Evolutionary conservation across 345 rosid genomes (phyloP), one percentile per base, ranked within the genome.

Genomic region (Arabidopsis thaliana): DNA sequence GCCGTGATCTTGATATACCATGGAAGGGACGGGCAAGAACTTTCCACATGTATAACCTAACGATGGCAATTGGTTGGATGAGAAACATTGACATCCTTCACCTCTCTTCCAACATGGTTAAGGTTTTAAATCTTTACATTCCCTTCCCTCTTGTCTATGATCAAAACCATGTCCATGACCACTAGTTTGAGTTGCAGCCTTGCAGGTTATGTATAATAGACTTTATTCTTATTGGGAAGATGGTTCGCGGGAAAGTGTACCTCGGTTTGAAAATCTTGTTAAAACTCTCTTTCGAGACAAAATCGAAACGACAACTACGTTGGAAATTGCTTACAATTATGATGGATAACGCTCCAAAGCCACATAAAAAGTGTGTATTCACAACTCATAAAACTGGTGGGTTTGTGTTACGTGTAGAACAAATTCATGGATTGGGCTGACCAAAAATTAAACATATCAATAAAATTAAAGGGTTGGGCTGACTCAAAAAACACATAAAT

Each of bases 301-400:
- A 59, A 40, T 2, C 16, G 10, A 1, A 23, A 5, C 25, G 2
- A 38, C 41, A 38, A 38, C 41, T 11, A n/a, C 32, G 64, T 22
- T 37, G 30, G 46, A 3, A 37, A 6, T 7, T 23, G 14, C 10
- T 60, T 11, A 20, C 16, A 8, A 11, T 9, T 58, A 1, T 58
- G 28, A 34, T 58, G 1, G 24, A 58, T 16, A 58, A 58, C 14
- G 41, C 62, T 34, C 62, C 62, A 58, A 58, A 16, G 25, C 62
- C 11, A 37, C 49, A 67, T 2, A 22, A 66, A 44, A 69, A 20
- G 44, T 69, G 65, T 69, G 74, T 13, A 22, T 45, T 56, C 42
- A 69, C 20, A 69, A 56, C 22, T 30, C 22, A 55, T 41, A 6
- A 41, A 55, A 37, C 10, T 56, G 13, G 5, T 50, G 42, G 24